These are phyloP conservation scores for Pichia nakasei DNA, from an alignment of 805 yeast species.

Conservation along the genomic window DNA sequence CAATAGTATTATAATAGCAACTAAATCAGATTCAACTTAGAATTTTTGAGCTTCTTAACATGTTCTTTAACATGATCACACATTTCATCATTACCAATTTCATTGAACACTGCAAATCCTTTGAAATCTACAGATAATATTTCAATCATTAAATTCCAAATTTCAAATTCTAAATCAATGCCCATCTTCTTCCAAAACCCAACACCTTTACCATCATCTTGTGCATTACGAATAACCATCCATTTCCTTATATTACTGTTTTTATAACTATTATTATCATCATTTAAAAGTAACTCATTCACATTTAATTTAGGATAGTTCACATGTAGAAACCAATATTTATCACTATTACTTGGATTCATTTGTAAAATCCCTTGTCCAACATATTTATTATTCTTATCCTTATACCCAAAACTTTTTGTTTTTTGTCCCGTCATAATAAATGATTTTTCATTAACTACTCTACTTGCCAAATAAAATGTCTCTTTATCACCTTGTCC, in stretches of 20 bases:
- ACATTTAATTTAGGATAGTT: constrained; percentile 25
- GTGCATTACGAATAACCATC: constrained; percentile 24
- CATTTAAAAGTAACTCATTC: constrained; percentile 13
- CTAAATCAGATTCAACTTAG: not conserved
- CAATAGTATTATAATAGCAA: not conserved
- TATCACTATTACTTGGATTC: constrained; percentile 20
- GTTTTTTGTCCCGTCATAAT: constrained; percentile 24
- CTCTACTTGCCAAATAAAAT: constrained; percentile 59
- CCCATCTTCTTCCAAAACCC: constrained; percentile 11
- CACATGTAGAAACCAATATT: constrained; percentile 23
- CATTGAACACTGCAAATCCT: constrained; percentile 19
- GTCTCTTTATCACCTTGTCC: constrained; percentile 83
- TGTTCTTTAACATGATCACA: constrained; percentile 17
- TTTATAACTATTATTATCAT: constrained; percentile 16
- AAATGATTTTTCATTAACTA: constrained; percentile 20
- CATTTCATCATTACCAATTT: constrained; percentile 21
- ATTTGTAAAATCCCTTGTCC: constrained; percentile 27
- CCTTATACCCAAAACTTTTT: constrained; percentile 23
- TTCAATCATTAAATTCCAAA: constrained; percentile 21
- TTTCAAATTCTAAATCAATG: constrained; percentile 20
- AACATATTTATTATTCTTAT: constrained; percentile 16
- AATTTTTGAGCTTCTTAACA: constrained; percentile 1
- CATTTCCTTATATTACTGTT: constrained; percentile 18
- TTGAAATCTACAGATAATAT: constrained; percentile 19
- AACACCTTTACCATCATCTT: constrained; percentile 14